phyloP scores from a whole-genome alignment of 1,139 yeast genomes.

The Suhomyces atakaporum region DNA sequence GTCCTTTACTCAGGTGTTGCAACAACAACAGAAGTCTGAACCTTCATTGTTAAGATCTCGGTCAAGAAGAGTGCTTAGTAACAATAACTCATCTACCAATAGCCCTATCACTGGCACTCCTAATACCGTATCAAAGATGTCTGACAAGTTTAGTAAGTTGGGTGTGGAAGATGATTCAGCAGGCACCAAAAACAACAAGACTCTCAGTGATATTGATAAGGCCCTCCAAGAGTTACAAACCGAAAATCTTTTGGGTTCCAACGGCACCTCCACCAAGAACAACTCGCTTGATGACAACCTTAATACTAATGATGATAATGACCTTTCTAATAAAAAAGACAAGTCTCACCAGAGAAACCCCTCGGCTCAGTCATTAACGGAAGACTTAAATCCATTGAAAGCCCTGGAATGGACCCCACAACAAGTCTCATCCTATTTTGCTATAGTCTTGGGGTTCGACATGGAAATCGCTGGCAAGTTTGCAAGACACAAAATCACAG shows the following conservation, averaged over 20 bases:
- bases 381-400: constrained; percentile 49
- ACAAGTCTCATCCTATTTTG: constrained; percentile 79
- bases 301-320: constrained; percentile 7
- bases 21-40: constrained; percentile 19
- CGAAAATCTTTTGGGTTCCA: constrained; percentile 19
- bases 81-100: constrained; percentile 4
- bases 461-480: constrained; percentile 73
- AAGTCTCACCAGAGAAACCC: constrained; percentile 13
- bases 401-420: constrained; percentile 80
- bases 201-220: constrained; percentile 80
- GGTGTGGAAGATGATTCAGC: constrained; percentile 19
- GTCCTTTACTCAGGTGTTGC: constrained; percentile 64
- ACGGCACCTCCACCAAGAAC: constrained; percentile 10
- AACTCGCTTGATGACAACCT: constrained; percentile 6
- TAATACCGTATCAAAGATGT: constrained; percentile 17
- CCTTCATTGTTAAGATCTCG: constrained; percentile 53
- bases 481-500: constrained; percentile 84
- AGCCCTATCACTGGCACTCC: constrained; percentile 12
- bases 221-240: constrained; percentile 73
- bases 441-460: constrained; percentile 68
- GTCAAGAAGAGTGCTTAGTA: constrained; percentile 48
- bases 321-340: neutral
- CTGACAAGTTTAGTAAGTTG: constrained; percentile 23
- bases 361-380: constrained; percentile 24
- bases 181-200: constrained; percentile 44